phyloP scores from a whole-genome alignment of 352 stramenopile genomes.

The Pythium aquatile region DNA sequence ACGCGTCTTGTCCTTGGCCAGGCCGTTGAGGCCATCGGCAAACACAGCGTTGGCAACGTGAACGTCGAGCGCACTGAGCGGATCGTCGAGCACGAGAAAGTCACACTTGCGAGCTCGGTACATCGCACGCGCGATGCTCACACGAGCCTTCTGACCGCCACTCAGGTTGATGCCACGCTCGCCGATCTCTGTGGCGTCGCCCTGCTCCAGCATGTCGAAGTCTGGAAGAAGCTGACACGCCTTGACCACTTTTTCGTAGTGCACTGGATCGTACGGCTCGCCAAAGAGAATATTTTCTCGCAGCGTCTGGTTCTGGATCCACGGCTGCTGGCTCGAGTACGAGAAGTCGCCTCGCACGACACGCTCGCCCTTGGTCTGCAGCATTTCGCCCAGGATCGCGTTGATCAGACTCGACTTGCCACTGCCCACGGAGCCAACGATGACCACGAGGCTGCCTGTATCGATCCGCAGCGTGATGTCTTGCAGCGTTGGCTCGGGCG shows the following conservation, averaged over 20 bases:
- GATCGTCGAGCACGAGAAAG: constrained; percentile 40
- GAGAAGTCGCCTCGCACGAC: constrained; percentile 21
- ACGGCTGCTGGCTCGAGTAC: constrained; percentile 35
- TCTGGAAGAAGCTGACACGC: constrained; percentile 57
- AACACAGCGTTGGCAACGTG: constrained; percentile 39
- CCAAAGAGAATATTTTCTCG: constrained; percentile 36
- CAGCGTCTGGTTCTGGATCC: constrained; percentile 35
- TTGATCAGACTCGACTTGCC: constrained; percentile 40
- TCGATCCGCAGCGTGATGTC: constrained; percentile 34
- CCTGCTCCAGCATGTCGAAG: constrained; percentile 55
- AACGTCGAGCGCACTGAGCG: constrained; percentile 33
- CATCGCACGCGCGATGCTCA: constrained; percentile 29
- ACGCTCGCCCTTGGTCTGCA: constrained; percentile 8
- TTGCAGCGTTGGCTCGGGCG: neutral
- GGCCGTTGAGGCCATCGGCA: constrained; percentile 22
- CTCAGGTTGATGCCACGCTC: constrained; percentile 44
- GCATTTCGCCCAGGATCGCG: constrained; percentile 33
- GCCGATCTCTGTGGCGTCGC: constrained; percentile 67
- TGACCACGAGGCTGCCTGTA: constrained; percentile 42
- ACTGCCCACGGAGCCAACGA: constrained; percentile 36
- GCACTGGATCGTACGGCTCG: constrained; percentile 19
- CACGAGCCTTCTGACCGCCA: constrained; percentile 33
- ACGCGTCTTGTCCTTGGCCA: constrained; percentile 36
- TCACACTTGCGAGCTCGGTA: constrained; percentile 26
- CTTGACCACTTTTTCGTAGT: constrained; percentile 40